Conservation (phyloP, 108 stramenopile genomes). For the Conticribra weissflogii region DNA sequence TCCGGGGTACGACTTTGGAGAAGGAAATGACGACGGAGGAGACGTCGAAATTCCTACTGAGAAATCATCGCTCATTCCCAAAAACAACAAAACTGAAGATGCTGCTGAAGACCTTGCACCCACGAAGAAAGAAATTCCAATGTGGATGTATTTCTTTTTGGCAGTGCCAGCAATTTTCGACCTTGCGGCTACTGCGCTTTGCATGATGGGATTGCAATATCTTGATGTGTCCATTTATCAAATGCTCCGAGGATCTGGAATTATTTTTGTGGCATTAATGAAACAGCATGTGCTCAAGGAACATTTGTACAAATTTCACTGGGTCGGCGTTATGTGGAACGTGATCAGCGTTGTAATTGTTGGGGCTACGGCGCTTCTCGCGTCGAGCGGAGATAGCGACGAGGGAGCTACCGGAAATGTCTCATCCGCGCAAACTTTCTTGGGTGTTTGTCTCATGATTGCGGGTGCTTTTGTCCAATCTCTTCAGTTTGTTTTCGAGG, state of each 20-base stretch:
- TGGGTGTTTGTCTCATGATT: slow-evolving; percentile 82
- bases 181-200: slow-evolving; percentile 84
- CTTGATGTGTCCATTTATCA: slow-evolving; percentile 89
- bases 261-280: slow-evolving; percentile 93
- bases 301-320: slow-evolving; percentile 75
- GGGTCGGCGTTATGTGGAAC: slow-evolving; percentile 89
- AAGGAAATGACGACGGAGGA: slow-evolving; percentile 7
- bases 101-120: slow-evolving; percentile 2
- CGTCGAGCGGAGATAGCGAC: slow-evolving; percentile 28
- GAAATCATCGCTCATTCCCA: slow-evolving; percentile 12
- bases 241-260: slow-evolving; percentile 86
- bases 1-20: slow-evolving; percentile 74
- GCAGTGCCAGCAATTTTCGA: slow-evolving; percentile 87
- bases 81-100: neutral
- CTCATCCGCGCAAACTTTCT: slow-evolving; percentile 52
- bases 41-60: slow-evolving; percentile 20
- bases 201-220: slow-evolving; percentile 90
- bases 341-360: slow-evolving; percentile 83
- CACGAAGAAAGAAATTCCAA: slow-evolving; percentile 37
- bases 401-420: slow-evolving; percentile 21
- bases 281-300: slow-evolving; percentile 84
- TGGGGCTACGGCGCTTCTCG: slow-evolving; percentile 75
- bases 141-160: slow-evolving; percentile 88
- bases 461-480: slow-evolving; percentile 90
- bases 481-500: slow-evolving; percentile 91